These are phyloP conservation scores for Lodderomyces jiufengensis DNA, from an alignment of 1,139 yeast species.

Conservation along the genomic window DNA sequence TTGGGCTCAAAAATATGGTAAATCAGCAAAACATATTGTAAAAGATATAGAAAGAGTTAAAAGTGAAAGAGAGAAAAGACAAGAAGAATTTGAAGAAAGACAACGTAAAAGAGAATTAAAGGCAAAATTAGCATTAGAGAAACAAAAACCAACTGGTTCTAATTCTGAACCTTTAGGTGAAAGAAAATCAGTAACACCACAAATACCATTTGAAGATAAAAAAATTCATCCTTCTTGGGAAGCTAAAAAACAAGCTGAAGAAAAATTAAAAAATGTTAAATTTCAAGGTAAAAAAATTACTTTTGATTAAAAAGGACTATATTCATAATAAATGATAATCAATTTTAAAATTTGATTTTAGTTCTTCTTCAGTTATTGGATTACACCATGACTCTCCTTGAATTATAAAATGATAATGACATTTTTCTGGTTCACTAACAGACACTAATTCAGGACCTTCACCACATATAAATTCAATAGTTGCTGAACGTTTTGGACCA, in stretches of 20 bases:
- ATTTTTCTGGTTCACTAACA: constrained; percentile 86
- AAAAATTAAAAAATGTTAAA: constrained; percentile 58
- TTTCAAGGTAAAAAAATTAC: constrained; percentile 83
- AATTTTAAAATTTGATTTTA: constrained; percentile 24
- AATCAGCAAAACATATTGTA: constrained; percentile 75
- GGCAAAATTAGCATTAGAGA: constrained; percentile 33
- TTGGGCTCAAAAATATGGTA: constrained; percentile 90
- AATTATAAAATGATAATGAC: constrained; percentile 67
- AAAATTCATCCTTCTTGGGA: constrained; percentile 93
- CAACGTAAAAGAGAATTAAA: constrained; percentile 60
- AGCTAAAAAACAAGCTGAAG: constrained; percentile 74
- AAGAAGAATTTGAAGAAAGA: constrained; percentile 69
- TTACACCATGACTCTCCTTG: constrained; percentile 71
- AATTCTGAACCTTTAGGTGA: constrained; percentile 40
- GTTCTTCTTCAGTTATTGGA: constrained; percentile 28
- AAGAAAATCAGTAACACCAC: constrained; percentile 19
- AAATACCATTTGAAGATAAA: constrained; percentile 10
- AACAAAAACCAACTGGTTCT: constrained; percentile 36
- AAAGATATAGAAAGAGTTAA: constrained; percentile 53
- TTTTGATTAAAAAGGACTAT: constrained; percentile 40
- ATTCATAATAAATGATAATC: constrained; percentile 22
- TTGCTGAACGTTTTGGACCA: constrained; percentile 80
- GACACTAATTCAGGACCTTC: constrained; percentile 47
- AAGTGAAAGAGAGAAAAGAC: constrained; percentile 57
- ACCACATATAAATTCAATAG: constrained; percentile 68